Evolutionary conservation across 345 rosid species (phyloP), one percentile per base, ranked within the genome.

Genomic region (Ricinus communis): DNA sequence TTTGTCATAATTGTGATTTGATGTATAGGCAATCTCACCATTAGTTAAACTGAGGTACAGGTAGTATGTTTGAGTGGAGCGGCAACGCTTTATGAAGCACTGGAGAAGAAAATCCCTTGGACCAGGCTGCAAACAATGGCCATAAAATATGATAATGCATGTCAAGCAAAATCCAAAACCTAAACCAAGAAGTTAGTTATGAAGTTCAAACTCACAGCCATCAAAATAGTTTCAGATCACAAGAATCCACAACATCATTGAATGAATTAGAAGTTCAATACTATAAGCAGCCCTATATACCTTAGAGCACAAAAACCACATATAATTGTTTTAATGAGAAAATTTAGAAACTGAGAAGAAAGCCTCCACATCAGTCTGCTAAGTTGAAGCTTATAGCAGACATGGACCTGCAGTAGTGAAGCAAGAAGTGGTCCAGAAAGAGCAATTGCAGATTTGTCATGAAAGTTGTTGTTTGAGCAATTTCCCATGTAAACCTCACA

Each of bases 1-100:
- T 24, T 6, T 24, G 36, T 13, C 73, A 31, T 24, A 33, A 51
- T 10, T 58, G 46, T 16, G 19, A 31, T 51, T n/a, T 5, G 43
- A 8, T 28, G 36, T 28, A 47, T 28, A 2, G 38, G 63, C 56
- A 43, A 3, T 36, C 49, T 73, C 63, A 77, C 81, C 81, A 63
- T 30, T 73, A 58, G 66, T 72, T 63, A 77, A n/a, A 69, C 77
- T 41, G 46, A 77, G 71, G 74, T 72, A 73, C 22, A 77, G 74
- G 18, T 45, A 56, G 66, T 73, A 77, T 22, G 77, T 77, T 52
- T 77, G 81, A 13, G 74, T 25, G 62, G 81, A 68, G 25, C 77
- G 74, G 67, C 77, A 77, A 55, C 77, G 73, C 71, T 67, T 77
- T 68, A 77, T 77, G 59, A 77, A 77, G 77, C 81, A 77, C 33